Evolutionary conservation across 2,329 filamentous ascomycete genomes (phyloP), one percentile per base, ranked within the genome.

Genomic region (Colletotrichum falcatum): DNA sequence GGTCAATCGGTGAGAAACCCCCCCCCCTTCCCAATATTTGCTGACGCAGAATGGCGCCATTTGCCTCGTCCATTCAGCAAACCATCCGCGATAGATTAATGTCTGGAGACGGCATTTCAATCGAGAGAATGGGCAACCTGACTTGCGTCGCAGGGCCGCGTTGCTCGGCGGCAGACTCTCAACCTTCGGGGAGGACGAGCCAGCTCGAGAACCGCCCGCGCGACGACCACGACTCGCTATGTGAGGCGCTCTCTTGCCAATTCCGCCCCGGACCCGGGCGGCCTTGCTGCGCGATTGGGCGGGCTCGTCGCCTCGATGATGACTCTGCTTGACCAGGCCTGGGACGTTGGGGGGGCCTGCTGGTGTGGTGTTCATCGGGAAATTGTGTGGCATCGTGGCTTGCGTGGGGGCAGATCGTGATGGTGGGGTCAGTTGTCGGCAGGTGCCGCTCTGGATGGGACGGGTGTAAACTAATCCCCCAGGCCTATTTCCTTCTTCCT

Each of bases 361-460:
- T 20, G 28, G 49, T 28, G 23, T 46, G 44, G 56, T n/a, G 46
- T 7, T n/a, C 61, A 68, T 68, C 66, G 66, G 46, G 54, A 59
- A 68, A 68, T 37, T 9, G 61, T 46, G 53, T 54, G 61, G 12
- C 54, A 68, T 68, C 65, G 65, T 39, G 26, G 61, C 61, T 59
- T 28, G 11, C 18, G 14, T 30, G 8, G 35, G 4, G 26, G 8
- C 9, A 23, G 66, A 68, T 68, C 61, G 46, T 12, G 66, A 65
- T 68, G 46, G 9, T 23, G 44, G 18, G 44, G 9, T 30, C 66
- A 59, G 61, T 16, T 68, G 66, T 4, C 6, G n/a, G n/a, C 60
- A 28, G 46, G 18, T 42, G 60, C 8, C 2, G 18, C 5, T 20
- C 2, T 23, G 18, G 39, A 28, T 2, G 16, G 11, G 16, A 42